Percentiles rank a stretch among this genome's conserved stretches.
Conservation (phyloP, 805 yeast genomes). For the Ogataea thermomethanolica region DNA sequence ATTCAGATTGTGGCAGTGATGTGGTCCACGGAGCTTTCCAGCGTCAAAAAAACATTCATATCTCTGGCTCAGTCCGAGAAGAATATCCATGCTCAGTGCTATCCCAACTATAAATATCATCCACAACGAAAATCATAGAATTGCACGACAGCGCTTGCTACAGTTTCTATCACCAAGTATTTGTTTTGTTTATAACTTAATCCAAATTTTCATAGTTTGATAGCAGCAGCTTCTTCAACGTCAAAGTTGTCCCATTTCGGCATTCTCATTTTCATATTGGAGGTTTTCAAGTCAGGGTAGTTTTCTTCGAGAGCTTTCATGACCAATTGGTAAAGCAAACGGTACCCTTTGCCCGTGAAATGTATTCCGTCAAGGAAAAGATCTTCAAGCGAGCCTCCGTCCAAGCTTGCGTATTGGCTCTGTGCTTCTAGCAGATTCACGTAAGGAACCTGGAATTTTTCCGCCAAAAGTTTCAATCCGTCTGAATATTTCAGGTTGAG, state of each 20-base stretch:
- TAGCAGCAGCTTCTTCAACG: constrained; percentile 8
- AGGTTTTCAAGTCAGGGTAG: constrained; percentile 35
- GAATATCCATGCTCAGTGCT: constrained; percentile 37
- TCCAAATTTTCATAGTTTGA: constrained; percentile 4
- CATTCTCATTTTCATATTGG: constrained; percentile 16
- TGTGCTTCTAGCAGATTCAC: constrained; percentile 53
- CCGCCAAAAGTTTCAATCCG: constrained; percentile 46
- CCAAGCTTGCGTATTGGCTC: constrained; percentile 15
- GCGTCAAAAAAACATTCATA: constrained; percentile 37
- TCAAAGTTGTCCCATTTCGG: constrained; percentile 23
- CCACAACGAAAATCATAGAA: constrained; percentile 33
- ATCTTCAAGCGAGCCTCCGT: constrained; percentile 15
- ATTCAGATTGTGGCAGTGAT: constrained; percentile 42
- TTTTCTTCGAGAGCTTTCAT: constrained; percentile 26
- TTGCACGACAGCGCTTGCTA: background rate
- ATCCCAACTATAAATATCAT: constrained; percentile 43
- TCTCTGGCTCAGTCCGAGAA: constrained; percentile 40
- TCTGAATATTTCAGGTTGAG: constrained; percentile 46
- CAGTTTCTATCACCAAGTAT: background rate
- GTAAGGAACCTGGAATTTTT: constrained; percentile 46
- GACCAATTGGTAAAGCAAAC: constrained; percentile 35
- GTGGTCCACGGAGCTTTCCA: constrained; percentile 42
- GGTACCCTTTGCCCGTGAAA: constrained; percentile 38
- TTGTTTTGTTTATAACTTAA: background rate
- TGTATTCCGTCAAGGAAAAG: constrained; percentile 45